phyloP scores from a whole-genome alignment of 352 stramenopile genomes.

The Salisapilia sapeloensis region DNA sequence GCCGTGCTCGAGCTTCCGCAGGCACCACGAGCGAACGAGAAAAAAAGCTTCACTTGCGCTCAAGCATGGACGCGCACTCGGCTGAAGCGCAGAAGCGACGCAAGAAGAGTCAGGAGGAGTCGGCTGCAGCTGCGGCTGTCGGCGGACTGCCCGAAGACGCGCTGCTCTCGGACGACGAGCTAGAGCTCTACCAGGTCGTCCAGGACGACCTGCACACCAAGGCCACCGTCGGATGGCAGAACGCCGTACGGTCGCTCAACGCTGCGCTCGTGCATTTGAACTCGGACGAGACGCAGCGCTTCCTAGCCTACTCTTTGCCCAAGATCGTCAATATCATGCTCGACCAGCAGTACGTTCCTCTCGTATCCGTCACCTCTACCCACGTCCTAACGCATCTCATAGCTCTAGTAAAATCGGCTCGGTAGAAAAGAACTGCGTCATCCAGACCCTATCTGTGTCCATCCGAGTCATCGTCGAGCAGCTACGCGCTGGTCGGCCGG shows the following conservation, averaged over 20 bases:
- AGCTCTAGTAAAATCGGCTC: constrained; percentile 77
- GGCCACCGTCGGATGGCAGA: constrained; percentile 82
- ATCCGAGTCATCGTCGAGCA: constrained; percentile 55
- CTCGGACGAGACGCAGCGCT: constrained; percentile 48
- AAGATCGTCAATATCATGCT: constrained; percentile 83
- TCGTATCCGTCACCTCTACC: constrained; percentile 2
- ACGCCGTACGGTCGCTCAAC: constrained; percentile 74
- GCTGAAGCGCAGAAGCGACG: constrained; percentile 43
- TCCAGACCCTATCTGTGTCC: constrained; percentile 46
- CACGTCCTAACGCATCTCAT: constrained; percentile 2
- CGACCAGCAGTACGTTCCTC: constrained; percentile 64
- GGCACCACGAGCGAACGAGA: too few relatives aligned
- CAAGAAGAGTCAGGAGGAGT: constrained; percentile 45
- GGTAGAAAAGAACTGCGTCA: constrained; percentile 78
- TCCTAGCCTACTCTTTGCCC: constrained; percentile 57
- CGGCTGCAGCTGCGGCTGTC: constrained; percentile 1
- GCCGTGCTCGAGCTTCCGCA: too few relatives aligned
- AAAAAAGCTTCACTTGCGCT: constrained; percentile 43
- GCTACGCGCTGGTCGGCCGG: constrained; percentile 47
- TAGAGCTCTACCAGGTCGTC: constrained; percentile 72
- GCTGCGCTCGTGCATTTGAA: constrained; percentile 52
- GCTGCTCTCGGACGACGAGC: constrained; percentile 51
- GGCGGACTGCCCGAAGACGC: constrained; percentile 3
- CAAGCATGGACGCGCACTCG: constrained; percentile 34
- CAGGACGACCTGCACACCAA: constrained; percentile 74